Conservation (phyloP, 441 rosid species). For the Manihot esculenta region DNA sequence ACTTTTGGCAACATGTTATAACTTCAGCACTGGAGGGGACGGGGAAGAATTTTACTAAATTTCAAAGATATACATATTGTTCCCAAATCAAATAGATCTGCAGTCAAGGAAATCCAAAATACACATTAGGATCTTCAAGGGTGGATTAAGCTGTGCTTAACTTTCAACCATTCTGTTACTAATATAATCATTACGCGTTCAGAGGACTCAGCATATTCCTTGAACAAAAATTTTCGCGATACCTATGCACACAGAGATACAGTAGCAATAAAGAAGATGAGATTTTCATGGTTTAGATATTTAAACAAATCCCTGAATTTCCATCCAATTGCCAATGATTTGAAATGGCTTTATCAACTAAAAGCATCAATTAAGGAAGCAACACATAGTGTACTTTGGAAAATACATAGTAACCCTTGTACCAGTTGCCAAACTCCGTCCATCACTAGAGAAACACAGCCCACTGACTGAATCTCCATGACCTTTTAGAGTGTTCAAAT, state of each 20-base stretch:
- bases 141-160: neutral
- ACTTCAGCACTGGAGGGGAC: neutral
- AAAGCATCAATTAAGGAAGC: too few species aligned
- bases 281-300: too few species aligned
- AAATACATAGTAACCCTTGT: neutral
- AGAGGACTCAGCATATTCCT: neutral
- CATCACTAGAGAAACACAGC: conserved; percentile 78
- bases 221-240: neutral
- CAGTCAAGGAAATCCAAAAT: too few species aligned
- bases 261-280: too few species aligned
- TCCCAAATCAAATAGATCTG: too few species aligned
- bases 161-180: neutral
- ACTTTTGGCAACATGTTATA: neutral
- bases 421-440: conserved; percentile 82
- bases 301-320: neutral
- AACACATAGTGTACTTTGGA: too few species aligned
- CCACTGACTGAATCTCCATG: conserved; percentile 85
- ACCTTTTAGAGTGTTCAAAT: conserved; percentile 94
- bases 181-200: neutral
- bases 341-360: neutral
- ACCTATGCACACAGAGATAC: neutral
- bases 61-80: too few species aligned
- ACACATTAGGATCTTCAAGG: neutral
- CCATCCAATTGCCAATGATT: neutral
- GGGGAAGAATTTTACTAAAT: too few species aligned